Evolutionary conservation across 192 early-diverging fungal genomes (phyloP).

Genomic region (Diversispora eburnea): DNA sequence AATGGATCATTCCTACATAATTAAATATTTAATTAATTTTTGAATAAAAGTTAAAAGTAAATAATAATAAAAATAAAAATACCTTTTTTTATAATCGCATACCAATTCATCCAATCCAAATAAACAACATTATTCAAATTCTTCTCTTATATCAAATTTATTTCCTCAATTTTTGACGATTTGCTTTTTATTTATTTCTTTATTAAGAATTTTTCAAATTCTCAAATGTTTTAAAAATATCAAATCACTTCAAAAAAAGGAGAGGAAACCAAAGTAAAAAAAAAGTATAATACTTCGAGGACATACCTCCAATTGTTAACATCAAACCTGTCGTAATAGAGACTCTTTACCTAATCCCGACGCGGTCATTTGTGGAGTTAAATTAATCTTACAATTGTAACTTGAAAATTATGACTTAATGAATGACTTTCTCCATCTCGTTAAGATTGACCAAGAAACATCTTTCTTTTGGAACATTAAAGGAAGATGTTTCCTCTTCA

Average conservation of each 20-base stretch:
- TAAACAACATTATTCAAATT: constrained; percentile 23
- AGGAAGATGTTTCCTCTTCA: constrained; percentile 40
- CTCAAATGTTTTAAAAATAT: too few relatives aligned
- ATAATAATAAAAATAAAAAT: too few relatives aligned
- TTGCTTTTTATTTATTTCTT: too few relatives aligned
- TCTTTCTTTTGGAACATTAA: constrained; percentile 33
- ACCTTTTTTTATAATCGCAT: constrained; percentile 34
- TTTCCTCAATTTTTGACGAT: not conserved
- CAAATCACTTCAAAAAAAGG: too few relatives aligned
- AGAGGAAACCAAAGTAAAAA: constrained; percentile 9
- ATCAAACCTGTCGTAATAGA: constrained; percentile 14
- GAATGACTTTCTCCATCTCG: constrained; percentile 34
- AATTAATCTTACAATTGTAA: constrained; percentile 29
- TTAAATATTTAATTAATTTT: too few relatives aligned
- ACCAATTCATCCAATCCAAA: constrained; percentile 32
- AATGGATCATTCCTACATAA: too few relatives aligned
- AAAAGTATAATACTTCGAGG: constrained; percentile 19
- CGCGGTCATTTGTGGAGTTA: constrained; percentile 28
- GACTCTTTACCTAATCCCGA: constrained; percentile 17
- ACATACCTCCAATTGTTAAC: constrained; percentile 37
- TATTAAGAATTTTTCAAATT: too few relatives aligned
- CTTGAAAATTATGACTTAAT: constrained; percentile 27
- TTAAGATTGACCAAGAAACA: constrained; percentile 39
- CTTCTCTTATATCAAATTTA: not conserved
- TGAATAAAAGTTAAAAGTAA: too few relatives aligned